A percentile compares a stretch with the other conserved stretches of the same genome.
Conservation (phyloP, 2,329 filamentous ascomycete species). For the Ophiobolus disseminans region DNA sequence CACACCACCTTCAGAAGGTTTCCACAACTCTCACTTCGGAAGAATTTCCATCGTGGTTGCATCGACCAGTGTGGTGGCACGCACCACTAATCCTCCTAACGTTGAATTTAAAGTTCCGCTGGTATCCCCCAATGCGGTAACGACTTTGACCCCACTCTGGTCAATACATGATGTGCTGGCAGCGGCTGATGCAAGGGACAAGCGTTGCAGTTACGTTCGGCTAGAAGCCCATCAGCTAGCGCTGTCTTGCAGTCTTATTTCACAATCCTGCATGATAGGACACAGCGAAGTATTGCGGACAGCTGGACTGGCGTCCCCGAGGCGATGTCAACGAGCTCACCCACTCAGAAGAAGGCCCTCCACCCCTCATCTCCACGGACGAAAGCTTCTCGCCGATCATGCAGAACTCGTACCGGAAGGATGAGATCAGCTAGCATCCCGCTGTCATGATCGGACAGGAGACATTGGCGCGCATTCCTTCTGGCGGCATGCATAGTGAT, state of each 20-base stretch:
- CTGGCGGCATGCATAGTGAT: too few species aligned
- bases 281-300: too few species aligned
- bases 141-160: background rate
- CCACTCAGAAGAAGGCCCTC: too few species aligned
- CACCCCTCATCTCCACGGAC: too few species aligned
- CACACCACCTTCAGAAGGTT: background rate
- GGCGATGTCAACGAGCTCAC: too few species aligned
- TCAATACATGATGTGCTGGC: background rate
- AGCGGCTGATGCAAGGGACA: background rate
- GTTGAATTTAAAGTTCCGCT: background rate
- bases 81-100: background rate
- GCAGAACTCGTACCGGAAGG: too few species aligned
- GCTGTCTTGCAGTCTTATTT: background rate
- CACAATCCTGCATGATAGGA: too few species aligned
- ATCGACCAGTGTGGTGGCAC: background rate
- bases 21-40: background rate
- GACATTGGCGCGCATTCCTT: too few species aligned
- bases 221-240: background rate
- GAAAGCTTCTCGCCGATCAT: too few species aligned
- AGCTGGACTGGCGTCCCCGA: too few species aligned
- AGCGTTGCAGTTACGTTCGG: constrained; percentile 2
- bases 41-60: background rate
- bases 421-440: too few species aligned
- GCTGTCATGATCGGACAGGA: too few species aligned
- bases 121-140: background rate